Conservation (phyloP, 1,284 basidiomycete genomes). For the Marasmius tenuissimus region DNA sequence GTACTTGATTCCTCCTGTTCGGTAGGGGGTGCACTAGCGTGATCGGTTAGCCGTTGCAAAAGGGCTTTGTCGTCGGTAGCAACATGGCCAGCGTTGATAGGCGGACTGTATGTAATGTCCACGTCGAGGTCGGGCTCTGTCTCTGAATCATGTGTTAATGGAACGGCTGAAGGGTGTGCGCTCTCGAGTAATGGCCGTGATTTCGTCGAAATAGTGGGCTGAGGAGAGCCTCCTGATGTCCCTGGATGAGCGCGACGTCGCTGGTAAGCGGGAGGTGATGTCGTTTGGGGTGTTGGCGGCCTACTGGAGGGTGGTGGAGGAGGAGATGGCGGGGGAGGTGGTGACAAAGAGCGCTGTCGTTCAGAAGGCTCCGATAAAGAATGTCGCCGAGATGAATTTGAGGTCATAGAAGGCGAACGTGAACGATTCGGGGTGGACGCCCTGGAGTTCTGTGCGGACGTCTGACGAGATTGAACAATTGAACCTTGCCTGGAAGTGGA, state of each 20-base stretch:
- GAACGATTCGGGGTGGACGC: neutral
- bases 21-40: slow-evolving; percentile 56
- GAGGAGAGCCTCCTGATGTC: neutral
- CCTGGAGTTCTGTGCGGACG: neutral
- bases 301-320: slow-evolving; percentile 4
- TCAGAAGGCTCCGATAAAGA: neutral
- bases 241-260: slow-evolving; percentile 19
- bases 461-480: neutral
- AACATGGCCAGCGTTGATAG: slow-evolving; percentile 54
- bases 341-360: neutral
- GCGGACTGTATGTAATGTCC: slow-evolving; percentile 22
- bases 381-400: neutral
- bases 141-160: neutral
- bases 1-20: slow-evolving; percentile 13
- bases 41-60: slow-evolving; percentile 53
- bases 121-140: slow-evolving; percentile 17
- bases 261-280: slow-evolving; percentile 38
- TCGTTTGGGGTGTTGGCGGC: slow-evolving; percentile 3
- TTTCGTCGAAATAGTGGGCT: slow-evolving; percentile 5
- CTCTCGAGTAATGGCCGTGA: neutral
- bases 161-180: slow-evolving; percentile 11
- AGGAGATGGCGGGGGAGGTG: slow-evolving; percentile 2
- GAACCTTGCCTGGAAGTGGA: neutral
- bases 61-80: slow-evolving; percentile 74
- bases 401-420: neutral